Base-by-base conservation (phyloP, 208 protist species). In the Phytomonas sp. region DNA sequence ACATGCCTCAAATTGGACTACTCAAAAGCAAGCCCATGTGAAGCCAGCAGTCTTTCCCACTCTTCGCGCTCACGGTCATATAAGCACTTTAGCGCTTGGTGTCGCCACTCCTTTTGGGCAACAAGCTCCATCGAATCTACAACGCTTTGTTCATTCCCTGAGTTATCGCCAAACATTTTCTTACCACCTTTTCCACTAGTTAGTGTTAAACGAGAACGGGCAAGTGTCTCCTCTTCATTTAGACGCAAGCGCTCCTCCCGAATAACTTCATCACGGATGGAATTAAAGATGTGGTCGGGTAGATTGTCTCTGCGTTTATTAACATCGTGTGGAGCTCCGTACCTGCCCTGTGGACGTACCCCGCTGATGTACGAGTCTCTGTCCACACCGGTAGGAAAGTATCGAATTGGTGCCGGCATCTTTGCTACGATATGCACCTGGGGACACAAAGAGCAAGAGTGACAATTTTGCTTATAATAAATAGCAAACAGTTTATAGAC, bases 281-380 rank as follows among this genome's bases (percentile, higher is more conserved):
- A 85, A 66, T 72, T 77, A 76, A 92, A 96, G 33, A 96, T 79
- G 65, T 94, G 83, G 31, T 89, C 85, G 0, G 91, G 91, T 31
- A 96, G 69, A 77, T 90, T 93, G 78, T 96, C 91, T 51, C 91
- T 81, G n/a, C 91, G 79, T 67, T 85, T 77, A 70, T 85, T 84
- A 9, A 95, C 86, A 72, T 96, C 86, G 71, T 94, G 89, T 32
- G 82, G 15, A 5, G 71, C 84, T 2, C 83, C 84, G 77, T 82
- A 91, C 62, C 73, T 77, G 60, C 78, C 79, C 46, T 83, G 76
- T 20, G 84, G 84, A 43, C 91, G 85, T 20, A 96, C 76, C 6
- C 88, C 91, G 67, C 78, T 93, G 65, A 94, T 85, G 78, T 92
- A 92, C 13, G 88, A 96, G 74, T 96, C 91, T 31, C 88, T 84